These are phyloP conservation scores for Scutellaria minor DNA, from an alignment of 257 asterid genomes.

Conservation along the genomic window DNA sequence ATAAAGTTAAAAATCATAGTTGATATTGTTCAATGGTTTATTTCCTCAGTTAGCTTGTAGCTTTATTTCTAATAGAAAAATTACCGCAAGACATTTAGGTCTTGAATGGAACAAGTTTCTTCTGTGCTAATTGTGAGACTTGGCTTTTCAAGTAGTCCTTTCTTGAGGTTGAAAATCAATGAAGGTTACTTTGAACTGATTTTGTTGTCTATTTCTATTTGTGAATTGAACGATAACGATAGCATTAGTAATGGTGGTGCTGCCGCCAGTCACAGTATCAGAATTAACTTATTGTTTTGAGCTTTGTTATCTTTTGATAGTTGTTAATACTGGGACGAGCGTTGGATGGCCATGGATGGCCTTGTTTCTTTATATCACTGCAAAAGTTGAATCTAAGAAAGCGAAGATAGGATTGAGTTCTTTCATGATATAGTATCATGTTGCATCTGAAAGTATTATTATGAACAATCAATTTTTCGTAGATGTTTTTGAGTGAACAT, in stretches of 20 bases:
- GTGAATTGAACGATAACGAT: neutral
- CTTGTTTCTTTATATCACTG: neutral
- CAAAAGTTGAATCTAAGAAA: neutral
- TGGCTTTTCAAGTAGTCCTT: slow-evolving; percentile 10
- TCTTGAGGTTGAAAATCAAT: slow-evolving; percentile 7
- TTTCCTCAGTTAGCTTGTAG: slow-evolving; percentile 2
- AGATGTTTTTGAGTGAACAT: neutral
- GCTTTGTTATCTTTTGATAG: neutral
- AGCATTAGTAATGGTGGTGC: neutral
- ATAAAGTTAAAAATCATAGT: neutral
- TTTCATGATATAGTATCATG: slow-evolving; percentile 9
- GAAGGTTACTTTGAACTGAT: neutral
- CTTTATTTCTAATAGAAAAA: neutral
- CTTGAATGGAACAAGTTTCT: neutral
- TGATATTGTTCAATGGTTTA: neutral
- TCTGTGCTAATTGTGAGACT: neutral
- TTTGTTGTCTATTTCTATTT: neutral
- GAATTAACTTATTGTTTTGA: neutral
- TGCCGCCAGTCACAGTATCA: neutral
- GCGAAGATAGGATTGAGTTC: neutral
- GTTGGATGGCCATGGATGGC: slow-evolving; percentile 2
- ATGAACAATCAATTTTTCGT: neutral
- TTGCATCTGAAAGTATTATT: neutral
- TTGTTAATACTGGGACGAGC: neutral
- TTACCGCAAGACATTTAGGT: neutral